Base-by-base conservation (phyloP, 2,329 filamentous ascomycete species). In the Exophiala spinifera region DNA sequence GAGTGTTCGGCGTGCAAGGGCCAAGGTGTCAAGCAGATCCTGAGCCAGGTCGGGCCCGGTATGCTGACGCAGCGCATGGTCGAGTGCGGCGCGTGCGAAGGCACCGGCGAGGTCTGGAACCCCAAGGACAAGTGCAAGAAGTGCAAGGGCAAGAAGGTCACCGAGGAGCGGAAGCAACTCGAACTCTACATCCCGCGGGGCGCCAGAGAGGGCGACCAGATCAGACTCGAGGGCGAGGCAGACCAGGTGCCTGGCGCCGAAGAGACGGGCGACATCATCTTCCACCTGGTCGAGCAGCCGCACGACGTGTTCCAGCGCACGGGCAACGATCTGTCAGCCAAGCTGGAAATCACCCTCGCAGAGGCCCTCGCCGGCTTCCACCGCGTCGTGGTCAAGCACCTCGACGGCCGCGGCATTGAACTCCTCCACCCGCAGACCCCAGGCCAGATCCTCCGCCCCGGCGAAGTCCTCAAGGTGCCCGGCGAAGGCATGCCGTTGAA, bases 111-210 rank as follows among this genome's bases (percentile, higher is more conserved):
- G 67, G 85, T 91, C 67, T 95, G 85, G 76, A 92, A 92, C 72
- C 90, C 96, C 68, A 97, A 97, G 78, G 94, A 99, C 68, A 89
- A 90, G 69, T 99, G 94, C 79, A 96, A 95, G 80, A 96, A 94
- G 78, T 99, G 94, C 83, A 97, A 97, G 76, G 94, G 94, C 67
- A 89, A 88, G 72, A 83, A 89, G 59, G 91, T 89, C 13, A 84
- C 85, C 42, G 87, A 91, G 66, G 88, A 94, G 73, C 94, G 89
- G 73, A 99, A 97, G 76, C 88, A 92, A 3, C 79, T 99, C 57
- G 94, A 99, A 74, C 86, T 99, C 49, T 97, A 97, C 75, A 96
- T 99, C 23, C 62, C 55, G 13, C 59, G 60, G 3, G 62, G 63
- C 11, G 53, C 70, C 45, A 77, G 81, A 57, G 76, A 95, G 70